Conservation (phyloP, 2,329 filamentous ascomycete species). For the Ustilaginoidea virens region DNA sequence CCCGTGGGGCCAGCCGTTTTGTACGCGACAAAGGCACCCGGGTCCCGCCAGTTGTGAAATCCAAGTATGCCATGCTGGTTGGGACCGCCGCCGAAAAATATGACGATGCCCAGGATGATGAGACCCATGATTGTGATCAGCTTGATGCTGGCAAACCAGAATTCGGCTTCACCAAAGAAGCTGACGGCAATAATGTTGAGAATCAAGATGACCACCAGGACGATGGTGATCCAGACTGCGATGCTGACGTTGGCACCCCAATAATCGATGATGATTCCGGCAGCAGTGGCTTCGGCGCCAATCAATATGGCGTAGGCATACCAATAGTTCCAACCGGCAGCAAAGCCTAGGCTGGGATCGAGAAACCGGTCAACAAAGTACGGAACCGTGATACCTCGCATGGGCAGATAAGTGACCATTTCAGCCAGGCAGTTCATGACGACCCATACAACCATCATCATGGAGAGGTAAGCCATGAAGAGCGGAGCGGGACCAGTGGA, state of each 20-base stretch:
- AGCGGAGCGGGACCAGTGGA: conserved; percentile 48
- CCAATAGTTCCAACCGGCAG: conserved; percentile 46
- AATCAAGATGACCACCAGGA: conserved; percentile 35
- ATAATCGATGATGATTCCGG: conserved; percentile 42
- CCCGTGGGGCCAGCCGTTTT: conserved; percentile 29
- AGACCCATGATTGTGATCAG: conserved; percentile 42
- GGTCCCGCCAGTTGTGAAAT: conserved; percentile 22
- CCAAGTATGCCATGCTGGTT: conserved; percentile 30
- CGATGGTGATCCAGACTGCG: conserved; percentile 44
- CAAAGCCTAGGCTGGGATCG: conserved; percentile 39
- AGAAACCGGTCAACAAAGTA: conserved; percentile 41
- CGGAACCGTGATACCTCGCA: conserved; percentile 40
- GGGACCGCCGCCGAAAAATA: conserved; percentile 40
- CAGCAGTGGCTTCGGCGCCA: conserved; percentile 41
- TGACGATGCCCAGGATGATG: conserved; percentile 38
- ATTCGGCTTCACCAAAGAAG: conserved; percentile 46
- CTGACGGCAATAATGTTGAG: conserved; percentile 42
- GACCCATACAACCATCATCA: conserved; percentile 37
- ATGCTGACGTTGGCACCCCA: conserved; percentile 37
- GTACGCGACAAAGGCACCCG: conserved; percentile 32
- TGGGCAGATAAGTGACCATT: conserved; percentile 38
- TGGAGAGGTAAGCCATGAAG: conserved; percentile 50
- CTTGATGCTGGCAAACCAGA: conserved; percentile 46
- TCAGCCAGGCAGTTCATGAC: conserved; percentile 40
- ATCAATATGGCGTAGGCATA: conserved; percentile 44